Evolutionary conservation across 371 early-diverging fungal genomes (phyloP).

Genomic region (Syncephalastrum sp.): DNA sequence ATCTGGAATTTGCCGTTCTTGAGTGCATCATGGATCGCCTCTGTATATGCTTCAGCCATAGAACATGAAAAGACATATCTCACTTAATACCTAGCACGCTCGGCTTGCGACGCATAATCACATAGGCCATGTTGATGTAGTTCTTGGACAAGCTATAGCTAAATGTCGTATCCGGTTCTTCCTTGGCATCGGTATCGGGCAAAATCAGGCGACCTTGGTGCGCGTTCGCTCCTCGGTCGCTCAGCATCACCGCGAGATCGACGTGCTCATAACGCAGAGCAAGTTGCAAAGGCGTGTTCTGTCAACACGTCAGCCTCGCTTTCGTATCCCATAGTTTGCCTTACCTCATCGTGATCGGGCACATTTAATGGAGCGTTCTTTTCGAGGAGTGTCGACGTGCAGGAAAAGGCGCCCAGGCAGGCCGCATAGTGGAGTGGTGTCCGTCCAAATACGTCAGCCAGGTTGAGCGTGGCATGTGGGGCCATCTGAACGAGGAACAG

Average conservation of each 20-base stretch:
- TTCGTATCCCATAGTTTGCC: not conserved
- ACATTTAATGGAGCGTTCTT: slow-evolving; percentile 32
- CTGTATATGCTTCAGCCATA: slow-evolving; percentile 9
- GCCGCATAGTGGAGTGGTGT: slow-evolving; percentile 66
- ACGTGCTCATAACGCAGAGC: slow-evolving; percentile 46
- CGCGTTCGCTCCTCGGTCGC: slow-evolving; percentile 40
- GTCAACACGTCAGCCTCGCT: not conserved
- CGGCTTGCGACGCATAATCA: slow-evolving; percentile 43
- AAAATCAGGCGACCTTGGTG: slow-evolving; percentile 8
- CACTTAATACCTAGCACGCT: slow-evolving; percentile 28
- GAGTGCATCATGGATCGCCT: slow-evolving; percentile 48
- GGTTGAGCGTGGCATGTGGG: slow-evolving; percentile 15
- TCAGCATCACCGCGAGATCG: slow-evolving; percentile 58
- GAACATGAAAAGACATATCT: not conserved
- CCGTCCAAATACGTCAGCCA: slow-evolving; percentile 39
- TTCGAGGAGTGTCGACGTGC: slow-evolving; percentile 43
- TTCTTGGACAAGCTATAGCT: slow-evolving; percentile 37
- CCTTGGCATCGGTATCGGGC: slow-evolving; percentile 29
- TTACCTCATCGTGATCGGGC: slow-evolving; percentile 50
- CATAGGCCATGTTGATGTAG: slow-evolving; percentile 56
- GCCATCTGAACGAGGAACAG: slow-evolving; percentile 28
- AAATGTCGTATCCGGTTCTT: slow-evolving; percentile 30
- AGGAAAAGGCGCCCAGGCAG: slow-evolving; percentile 55
- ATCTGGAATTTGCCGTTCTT: slow-evolving; percentile 52
- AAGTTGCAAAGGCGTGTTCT: slow-evolving; percentile 52